Evolutionary conservation across 495 filamentous ascomycete species (phyloP), one percentile per base, ranked within the genome.

Genomic region (Copromyces sp.): DNA sequence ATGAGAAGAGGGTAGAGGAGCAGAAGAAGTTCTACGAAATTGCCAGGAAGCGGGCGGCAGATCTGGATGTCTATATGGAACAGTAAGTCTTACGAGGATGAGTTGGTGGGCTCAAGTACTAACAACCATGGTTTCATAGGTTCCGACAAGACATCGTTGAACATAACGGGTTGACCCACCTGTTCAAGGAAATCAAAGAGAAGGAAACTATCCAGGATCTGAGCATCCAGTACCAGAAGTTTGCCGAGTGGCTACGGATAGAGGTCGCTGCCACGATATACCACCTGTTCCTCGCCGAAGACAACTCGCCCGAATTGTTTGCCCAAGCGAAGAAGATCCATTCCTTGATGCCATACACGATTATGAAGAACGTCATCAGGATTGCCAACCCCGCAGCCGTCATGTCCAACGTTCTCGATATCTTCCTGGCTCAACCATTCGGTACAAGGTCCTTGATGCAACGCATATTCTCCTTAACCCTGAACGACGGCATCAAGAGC

Each of bases 51-150:
- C 91, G 95, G 69, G 95, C 95, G 16, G 90, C 91, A 4, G 96
- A 98, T 77, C 81, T 99, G 68, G 96, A 99, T 83, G 92, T 97
- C 9, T 98, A 98, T 78, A 99, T 99, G 95, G 95, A 99, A 82
- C 82, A 95, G 90, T 95, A 86, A 79, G 91, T 86, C 24, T n/a
- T 12, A 40, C 20, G 53, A 11, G 14, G 16, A n/a, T 59, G 14
- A 39, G 11, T 5, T n/a, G 9, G n/a, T 9, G 12, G 12, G 24
- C n/a, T 29, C 37, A 35, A 16, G 39, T 69, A 39, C 47, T 68
- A 39, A 74, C 69, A 37, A 17, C 69, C 68, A 70, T 24, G 44
- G 37, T 24, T 39, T 68, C 69, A 4, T 38, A 86, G 84, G 71
- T 89, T 89, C 73, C 86, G 87, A 5, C 85, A 85, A 78, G 87